Evolutionary conservation across 2,329 filamentous ascomycete genomes (phyloP), one percentile per base, ranked within the genome.

Genomic region (Claviceps maximensis): DNA sequence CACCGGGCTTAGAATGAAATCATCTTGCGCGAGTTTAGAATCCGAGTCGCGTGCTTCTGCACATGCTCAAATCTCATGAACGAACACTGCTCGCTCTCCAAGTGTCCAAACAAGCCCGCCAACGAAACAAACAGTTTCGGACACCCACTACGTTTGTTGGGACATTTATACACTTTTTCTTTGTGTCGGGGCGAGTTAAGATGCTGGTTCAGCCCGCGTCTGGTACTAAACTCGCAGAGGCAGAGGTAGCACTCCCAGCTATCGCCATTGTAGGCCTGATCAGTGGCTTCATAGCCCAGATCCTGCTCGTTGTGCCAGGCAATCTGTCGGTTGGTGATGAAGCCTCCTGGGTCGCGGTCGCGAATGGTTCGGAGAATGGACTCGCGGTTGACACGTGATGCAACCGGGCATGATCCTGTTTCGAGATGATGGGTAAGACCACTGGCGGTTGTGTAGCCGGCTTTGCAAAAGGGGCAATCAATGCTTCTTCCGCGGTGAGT

Each of bases 361-460:
- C 70, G 70, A 13, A 82, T 62, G n/a, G 70, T 58, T 0, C 58
- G 54, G 59, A 74, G 73, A 19, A 83, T 68, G 10, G 57, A 62
- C 10, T 78, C 71, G 17, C 74, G 74, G 61, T 75, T 71, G 2
- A 80, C 27, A 2, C 57, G 52, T 0, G 59, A 63, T 0, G 77
- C 74, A 0, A 61, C 61, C 0, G 69, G 67, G 54, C 81, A 84
- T 0, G 68, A 63, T n/a, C 74, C 74, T 0, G 61, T 64, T 57
- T 84, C 80, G 2, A 83, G 61, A 56, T 84, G 77, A 60, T 79
- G 69, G 0, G 66, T 60, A 2, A 82, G 55, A 12, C 77, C 80
- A 1, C 74, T 76, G 2, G 77, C 77, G 0, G 74, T 74, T 12
- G 72, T 67, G 56, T 69, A 79, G 6, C 4, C 19, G 1, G 40